Evolutionary conservation across 148 eudicot species (phyloP).

Genomic region (Fagopyrum tataricum): DNA sequence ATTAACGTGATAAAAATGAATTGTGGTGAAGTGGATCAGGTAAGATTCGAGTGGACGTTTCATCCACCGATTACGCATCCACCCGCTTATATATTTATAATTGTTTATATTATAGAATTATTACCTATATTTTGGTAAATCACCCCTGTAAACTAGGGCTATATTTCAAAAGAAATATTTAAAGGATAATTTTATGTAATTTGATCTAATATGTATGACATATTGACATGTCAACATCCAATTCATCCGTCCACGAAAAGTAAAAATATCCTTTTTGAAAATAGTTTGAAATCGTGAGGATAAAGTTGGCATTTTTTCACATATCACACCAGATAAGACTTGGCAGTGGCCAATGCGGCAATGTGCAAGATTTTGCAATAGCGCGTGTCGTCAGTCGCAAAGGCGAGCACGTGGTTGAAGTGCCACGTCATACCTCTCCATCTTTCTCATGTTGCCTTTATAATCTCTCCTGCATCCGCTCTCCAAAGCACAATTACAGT

Average conservation of each 20-base stretch:
- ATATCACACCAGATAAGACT: neutral
- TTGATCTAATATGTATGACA: neutral
- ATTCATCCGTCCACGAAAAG: neutral
- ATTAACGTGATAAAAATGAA: too few species aligned
- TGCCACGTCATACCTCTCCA: neutral
- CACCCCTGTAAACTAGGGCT: too few species aligned
- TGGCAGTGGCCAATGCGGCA: neutral
- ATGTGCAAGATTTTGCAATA: neutral
- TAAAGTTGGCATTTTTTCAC: neutral
- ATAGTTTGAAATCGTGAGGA: neutral
- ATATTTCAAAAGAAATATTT: too few species aligned
- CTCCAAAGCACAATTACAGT: slow-evolving; percentile 2
- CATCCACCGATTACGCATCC: too few species aligned
- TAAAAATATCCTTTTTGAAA: neutral
- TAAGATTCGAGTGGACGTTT: too few species aligned
- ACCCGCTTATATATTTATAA: too few species aligned
- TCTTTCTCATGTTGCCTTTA: neutral
- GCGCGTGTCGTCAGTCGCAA: neutral
- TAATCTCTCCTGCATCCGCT: neutral
- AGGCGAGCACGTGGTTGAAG: neutral
- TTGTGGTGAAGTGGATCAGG: too few species aligned
- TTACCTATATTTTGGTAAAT: too few species aligned
- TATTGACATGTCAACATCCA: neutral
- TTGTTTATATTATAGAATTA: too few species aligned
- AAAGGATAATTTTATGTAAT: too few species aligned